These are phyloP conservation scores for Durio zibethinus DNA, from an alignment of 345 rosid genomes.

Conservation along the genomic window DNA sequence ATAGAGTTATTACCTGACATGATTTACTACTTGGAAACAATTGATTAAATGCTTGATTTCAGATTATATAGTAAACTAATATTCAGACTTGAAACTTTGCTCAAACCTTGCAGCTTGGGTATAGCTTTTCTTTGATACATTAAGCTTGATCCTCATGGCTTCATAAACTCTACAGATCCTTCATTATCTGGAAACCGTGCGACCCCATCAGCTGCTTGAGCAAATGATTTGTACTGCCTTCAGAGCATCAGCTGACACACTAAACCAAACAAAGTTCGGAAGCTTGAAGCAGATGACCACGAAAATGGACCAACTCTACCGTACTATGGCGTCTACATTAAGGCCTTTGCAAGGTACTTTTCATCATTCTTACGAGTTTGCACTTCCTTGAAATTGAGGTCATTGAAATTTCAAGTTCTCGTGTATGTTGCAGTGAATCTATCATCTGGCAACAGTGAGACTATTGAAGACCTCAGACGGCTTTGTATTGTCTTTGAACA, in stretches of 20 bases:
- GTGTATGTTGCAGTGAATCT: conserved; percentile 50
- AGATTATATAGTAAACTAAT: not conserved
- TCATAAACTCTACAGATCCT: conserved; percentile 49
- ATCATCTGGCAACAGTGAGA: conserved; percentile 45
- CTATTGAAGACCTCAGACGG: conserved; percentile 60
- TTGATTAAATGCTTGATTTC: not conserved
- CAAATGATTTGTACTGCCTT: conserved; percentile 97
- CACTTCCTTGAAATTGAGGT: not conserved
- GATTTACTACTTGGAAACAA: not conserved
- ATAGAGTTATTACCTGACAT: not conserved
- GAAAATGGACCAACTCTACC: conserved; percentile 73
- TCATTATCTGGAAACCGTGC: conserved; percentile 89
- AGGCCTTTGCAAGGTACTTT: conserved; percentile 60
- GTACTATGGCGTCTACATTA: conserved; percentile 54
- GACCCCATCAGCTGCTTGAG: conserved; percentile 87
- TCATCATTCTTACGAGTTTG: conserved; percentile 5
- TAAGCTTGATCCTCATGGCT: conserved; percentile 16
- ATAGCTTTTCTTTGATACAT: not conserved
- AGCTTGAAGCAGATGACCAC: conserved; percentile 65
- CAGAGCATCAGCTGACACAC: conserved; percentile 87
- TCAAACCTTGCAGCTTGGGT: not conserved
- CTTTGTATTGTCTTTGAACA: conserved; percentile 64
- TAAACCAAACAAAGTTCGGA: conserved; percentile 69
- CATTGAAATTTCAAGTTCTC: not conserved
- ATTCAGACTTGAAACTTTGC: not conserved